Percentiles rank a stretch among this genome's conserved stretches.
These are phyloP conservation scores for Durotheca rogersii DNA, from an alignment of 495 filamentous ascomycete species.

Conservation along the genomic window DNA sequence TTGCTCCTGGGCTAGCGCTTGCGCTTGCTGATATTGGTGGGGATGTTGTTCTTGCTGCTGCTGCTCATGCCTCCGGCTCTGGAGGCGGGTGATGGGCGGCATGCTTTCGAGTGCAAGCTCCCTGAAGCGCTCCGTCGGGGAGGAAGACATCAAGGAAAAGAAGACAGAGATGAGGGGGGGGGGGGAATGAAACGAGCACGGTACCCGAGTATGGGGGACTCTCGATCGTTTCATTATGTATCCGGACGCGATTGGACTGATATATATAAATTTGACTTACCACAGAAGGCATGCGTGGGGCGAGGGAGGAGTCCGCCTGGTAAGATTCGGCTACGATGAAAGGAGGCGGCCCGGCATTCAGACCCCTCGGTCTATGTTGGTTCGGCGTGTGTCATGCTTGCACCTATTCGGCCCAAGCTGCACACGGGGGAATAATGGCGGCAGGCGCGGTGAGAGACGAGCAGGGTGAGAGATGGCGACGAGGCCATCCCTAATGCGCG, in stretches of 20 bases:
- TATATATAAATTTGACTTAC: constrained; percentile 31
- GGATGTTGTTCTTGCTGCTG: too few species aligned
- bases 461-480: constrained; percentile 10
- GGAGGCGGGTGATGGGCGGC: constrained; percentile 28
- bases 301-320: too few species aligned
- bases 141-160: constrained; percentile 33
- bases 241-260: constrained; percentile 5
- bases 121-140: constrained; percentile 40
- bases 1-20: too few species aligned
- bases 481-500: constrained; percentile 1
- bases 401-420: constrained; percentile 16
- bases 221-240: constrained; percentile 3
- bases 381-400: constrained; percentile 11
- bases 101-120: constrained; percentile 45
- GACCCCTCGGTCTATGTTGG: constrained; percentile 26
- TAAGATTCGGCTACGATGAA: constrained; percentile 6
- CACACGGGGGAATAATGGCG: constrained; percentile 2
- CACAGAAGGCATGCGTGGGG: constrained; percentile 9
- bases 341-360: constrained; percentile 20
- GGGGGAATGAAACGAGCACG: constrained; percentile 20
- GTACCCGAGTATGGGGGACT: constrained; percentile 13
- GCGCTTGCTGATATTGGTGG: too few species aligned
- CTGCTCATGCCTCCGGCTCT: constrained; percentile 33
- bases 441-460: too few species aligned
- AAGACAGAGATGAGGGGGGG: constrained; percentile 20